Evolutionary conservation across 768 basidiomycete genomes (phyloP).

Genomic region (Clavaria fumosa): DNA sequence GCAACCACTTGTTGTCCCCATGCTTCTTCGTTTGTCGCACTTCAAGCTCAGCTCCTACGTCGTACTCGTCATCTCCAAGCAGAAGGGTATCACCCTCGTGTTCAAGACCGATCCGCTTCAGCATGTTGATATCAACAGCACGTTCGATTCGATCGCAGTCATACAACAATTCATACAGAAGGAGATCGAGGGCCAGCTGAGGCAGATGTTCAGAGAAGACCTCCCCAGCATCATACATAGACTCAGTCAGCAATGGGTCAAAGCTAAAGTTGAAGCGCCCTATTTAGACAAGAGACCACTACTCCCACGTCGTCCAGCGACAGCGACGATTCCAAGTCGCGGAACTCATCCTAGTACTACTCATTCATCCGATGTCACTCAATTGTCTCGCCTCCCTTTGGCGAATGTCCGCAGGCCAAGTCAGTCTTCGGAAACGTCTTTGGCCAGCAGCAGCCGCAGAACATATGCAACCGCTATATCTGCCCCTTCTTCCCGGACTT

Average conservation of each 20-base stretch:
- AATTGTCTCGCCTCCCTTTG: conserved; percentile 14
- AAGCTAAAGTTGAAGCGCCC: conserved; percentile 85
- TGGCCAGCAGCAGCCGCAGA: conserved; percentile 18
- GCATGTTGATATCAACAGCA: conserved; percentile 93
- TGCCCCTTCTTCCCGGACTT: conserved; percentile 11
- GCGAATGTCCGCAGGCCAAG: conserved; percentile 21
- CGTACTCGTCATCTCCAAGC: conserved; percentile 92
- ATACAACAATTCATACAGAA: conserved; percentile 96
- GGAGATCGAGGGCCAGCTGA: conserved; percentile 91
- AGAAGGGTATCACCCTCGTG: conserved; percentile 96
- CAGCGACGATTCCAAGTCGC: conserved; percentile 20
- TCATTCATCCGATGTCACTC: conserved; percentile 27
- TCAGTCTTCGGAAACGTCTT: conserved; percentile 29
- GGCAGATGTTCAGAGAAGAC: conserved; percentile 98
- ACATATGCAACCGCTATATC: conserved; percentile 12
- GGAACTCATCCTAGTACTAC: conserved; percentile 22
- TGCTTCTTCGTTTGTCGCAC: conserved; percentile 93
- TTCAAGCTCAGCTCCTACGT: conserved; percentile 91
- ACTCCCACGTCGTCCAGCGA: too few species aligned
- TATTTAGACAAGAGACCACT: conserved; percentile 50
- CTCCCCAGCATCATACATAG: conserved; percentile 93
- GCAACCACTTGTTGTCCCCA: conserved; percentile 91
- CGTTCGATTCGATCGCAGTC: conserved; percentile 95
- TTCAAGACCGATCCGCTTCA: conserved; percentile 99
- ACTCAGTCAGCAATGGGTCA: conserved; percentile 91